Conservation (phyloP, 306 rosid species). For the Dryas drummondii region DNA sequence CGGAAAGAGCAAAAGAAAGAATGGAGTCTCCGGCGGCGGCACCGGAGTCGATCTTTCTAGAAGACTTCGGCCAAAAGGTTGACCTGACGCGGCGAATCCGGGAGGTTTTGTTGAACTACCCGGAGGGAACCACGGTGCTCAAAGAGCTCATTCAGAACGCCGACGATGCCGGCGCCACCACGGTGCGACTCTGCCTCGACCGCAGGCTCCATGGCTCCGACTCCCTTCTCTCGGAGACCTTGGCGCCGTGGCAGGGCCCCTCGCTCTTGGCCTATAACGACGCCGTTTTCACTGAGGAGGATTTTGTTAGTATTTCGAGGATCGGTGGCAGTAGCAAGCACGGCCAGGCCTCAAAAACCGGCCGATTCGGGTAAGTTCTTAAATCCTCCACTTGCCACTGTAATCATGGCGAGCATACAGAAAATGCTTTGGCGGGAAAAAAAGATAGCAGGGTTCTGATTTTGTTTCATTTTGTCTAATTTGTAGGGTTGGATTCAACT, state of each 20-base stretch:
- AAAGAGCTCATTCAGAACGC: slow-evolving; percentile 97
- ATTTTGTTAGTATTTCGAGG: slow-evolving; percentile 83
- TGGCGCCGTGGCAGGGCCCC: slow-evolving; percentile 93
- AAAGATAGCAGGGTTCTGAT: not conserved
- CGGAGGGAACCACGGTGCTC: slow-evolving; percentile 94
- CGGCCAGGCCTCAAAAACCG: slow-evolving; percentile 77
- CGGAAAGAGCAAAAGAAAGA: not conserved
- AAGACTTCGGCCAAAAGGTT: slow-evolving; percentile 95
- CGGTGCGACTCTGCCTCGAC: slow-evolving; percentile 79
- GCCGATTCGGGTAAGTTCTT: slow-evolving; percentile 79
- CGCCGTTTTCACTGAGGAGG: slow-evolving; percentile 86
- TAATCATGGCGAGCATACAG: not conserved
- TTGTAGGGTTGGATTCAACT: slow-evolving; percentile 94
- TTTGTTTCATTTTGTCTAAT: slow-evolving; percentile 23
- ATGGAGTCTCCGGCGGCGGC: slow-evolving; percentile 54
- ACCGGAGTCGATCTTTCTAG: slow-evolving; percentile 61
- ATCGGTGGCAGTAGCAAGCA: slow-evolving; percentile 95
- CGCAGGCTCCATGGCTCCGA: slow-evolving; percentile 57
- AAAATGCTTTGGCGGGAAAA: slow-evolving; percentile 10
- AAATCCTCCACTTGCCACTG: not conserved
- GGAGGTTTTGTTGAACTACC: slow-evolving; percentile 90
- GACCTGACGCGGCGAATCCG: slow-evolving; percentile 96
- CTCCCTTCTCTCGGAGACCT: slow-evolving; percentile 54
- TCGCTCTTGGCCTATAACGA: slow-evolving; percentile 83
- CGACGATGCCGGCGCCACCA: slow-evolving; percentile 97